phyloP scores from a whole-genome alignment of 306 rosid genomes.

The Ceratonia siliqua region DNA sequence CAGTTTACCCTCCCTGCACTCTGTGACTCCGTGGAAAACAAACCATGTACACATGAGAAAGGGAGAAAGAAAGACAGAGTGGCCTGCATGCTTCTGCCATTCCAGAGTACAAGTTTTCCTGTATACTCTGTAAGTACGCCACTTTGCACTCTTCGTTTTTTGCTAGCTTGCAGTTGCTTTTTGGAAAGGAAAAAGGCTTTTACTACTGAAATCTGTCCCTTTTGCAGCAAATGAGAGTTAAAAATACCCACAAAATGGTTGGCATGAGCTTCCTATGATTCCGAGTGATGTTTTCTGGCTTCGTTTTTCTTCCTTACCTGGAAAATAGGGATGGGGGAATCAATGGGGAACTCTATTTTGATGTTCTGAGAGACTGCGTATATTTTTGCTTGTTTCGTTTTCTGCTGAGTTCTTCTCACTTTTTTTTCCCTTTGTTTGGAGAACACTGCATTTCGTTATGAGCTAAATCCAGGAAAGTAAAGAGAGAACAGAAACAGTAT shows the following conservation, averaged over 20 bases:
- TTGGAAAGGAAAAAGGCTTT: conserved; percentile 14
- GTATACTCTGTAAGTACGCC: conserved; percentile 37
- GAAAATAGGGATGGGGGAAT: conserved; percentile 14
- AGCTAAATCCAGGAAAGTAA: conserved; percentile 29
- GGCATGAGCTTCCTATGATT: conserved; percentile 26
- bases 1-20: background rate
- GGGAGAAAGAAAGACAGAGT: background rate
- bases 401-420: conserved; percentile 4
- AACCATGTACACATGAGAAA: conserved; percentile 3
- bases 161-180: conserved; percentile 2
- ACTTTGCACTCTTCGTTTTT: conserved; percentile 26
- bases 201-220: conserved; percentile 3
- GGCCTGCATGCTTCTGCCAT: conserved; percentile 31
- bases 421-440: conserved; percentile 12
- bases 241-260: conserved; percentile 6
- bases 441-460: conserved; percentile 5
- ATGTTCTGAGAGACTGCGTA: conserved; percentile 15
- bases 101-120: conserved; percentile 34
- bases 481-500: conserved; percentile 39
- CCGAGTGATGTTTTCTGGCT: background rate
- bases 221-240: background rate
- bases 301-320: background rate
- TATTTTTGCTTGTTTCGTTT: conserved; percentile 10
- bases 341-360: conserved; percentile 9
- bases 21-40: conserved; percentile 12